Evolutionary conservation across 495 filamentous ascomycete species (phyloP).

Genomic region (Aspergillus coremiiformis): DNA sequence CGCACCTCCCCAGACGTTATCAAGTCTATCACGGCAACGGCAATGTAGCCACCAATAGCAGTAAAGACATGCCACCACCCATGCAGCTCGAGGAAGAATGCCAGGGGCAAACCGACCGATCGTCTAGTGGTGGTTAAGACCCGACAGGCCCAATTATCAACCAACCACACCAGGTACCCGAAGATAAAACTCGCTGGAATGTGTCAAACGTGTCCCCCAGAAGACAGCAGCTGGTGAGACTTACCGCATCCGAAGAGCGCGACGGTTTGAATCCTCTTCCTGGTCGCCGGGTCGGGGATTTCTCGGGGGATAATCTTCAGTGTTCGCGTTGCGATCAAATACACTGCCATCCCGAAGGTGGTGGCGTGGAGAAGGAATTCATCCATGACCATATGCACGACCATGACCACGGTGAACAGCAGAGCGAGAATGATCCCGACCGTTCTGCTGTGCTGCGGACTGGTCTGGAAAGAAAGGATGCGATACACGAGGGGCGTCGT

Average conservation of each 20-base stretch:
- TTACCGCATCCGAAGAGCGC: conserved; percentile 14
- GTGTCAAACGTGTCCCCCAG: not conserved
- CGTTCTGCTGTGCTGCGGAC: conserved; percentile 15
- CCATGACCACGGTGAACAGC: conserved; percentile 28
- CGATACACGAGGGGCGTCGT: conserved; percentile 45
- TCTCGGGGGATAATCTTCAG: conserved; percentile 19
- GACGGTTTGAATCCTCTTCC: conserved; percentile 11
- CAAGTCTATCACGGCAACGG: conserved; percentile 14
- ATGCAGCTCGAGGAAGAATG: conserved; percentile 49
- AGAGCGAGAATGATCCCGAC: conserved; percentile 24
- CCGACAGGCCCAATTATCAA: conserved; percentile 22
- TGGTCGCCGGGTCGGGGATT: conserved; percentile 1
- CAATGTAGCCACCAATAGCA: conserved; percentile 37
- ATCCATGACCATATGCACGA: conserved; percentile 40
- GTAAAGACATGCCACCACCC: conserved; percentile 56
- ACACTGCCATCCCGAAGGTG: conserved; percentile 12
- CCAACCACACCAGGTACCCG: conserved; percentile 20
- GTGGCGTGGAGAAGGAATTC: conserved; percentile 22
- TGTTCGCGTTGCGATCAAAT: conserved; percentile 27
- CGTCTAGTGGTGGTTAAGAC: conserved; percentile 8
- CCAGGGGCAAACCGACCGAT: conserved; percentile 36
- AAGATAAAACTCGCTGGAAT: conserved; percentile 18
- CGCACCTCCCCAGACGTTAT: conserved; percentile 2
- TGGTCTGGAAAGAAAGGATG: conserved; percentile 37
- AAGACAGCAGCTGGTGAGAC: conserved; percentile 7